Evolutionary conservation across 208 protist species (phyloP).

Genomic region (Herpetomonas tarakana): DNA sequence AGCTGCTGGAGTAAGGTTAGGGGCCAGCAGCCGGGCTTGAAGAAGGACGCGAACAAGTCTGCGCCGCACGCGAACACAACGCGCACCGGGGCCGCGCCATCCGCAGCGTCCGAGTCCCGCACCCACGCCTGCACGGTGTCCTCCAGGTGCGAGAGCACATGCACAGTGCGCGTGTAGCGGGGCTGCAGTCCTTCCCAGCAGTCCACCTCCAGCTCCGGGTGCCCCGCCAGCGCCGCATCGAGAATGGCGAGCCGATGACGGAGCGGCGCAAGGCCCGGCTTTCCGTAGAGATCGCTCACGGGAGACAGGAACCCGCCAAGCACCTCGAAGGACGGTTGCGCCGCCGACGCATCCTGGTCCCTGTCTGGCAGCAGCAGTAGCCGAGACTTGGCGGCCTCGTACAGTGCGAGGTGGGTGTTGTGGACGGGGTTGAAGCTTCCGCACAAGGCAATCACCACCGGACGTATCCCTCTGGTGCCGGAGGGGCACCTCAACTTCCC

Average conservation of each 20-base stretch:
- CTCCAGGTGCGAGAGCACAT: constrained; percentile 68
- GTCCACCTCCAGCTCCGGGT: constrained; percentile 53
- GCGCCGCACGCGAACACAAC: constrained; percentile 68
- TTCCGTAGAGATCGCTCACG: constrained; percentile 73
- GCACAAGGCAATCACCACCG: constrained; percentile 62
- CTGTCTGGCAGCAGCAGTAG: constrained; percentile 10
- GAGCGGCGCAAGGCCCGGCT: constrained; percentile 47
- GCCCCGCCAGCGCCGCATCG: constrained; percentile 22
- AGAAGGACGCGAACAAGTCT: constrained; percentile 78
- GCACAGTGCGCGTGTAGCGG: constrained; percentile 54
- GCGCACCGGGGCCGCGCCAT: constrained; percentile 20
- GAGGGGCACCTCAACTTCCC: too few species aligned
- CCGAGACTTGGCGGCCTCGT: constrained; percentile 31
- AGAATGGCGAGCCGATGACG: constrained; percentile 39
- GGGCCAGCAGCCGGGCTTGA: constrained; percentile 55
- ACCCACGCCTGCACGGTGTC: constrained; percentile 45
- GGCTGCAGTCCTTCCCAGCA: constrained; percentile 74
- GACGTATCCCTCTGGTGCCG: constrained; percentile 1
- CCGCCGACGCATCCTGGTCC: background rate
- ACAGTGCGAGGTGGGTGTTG: constrained; percentile 62
- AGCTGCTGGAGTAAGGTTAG: constrained; percentile 51
- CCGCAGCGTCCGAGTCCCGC: constrained; percentile 14
- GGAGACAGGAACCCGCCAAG: constrained; percentile 83
- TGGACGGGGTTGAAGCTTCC: constrained; percentile 87
- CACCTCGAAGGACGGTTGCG: constrained; percentile 10